Conservation (phyloP, 2,329 filamentous ascomycete genomes). For the Phialophora verrucosa region DNA sequence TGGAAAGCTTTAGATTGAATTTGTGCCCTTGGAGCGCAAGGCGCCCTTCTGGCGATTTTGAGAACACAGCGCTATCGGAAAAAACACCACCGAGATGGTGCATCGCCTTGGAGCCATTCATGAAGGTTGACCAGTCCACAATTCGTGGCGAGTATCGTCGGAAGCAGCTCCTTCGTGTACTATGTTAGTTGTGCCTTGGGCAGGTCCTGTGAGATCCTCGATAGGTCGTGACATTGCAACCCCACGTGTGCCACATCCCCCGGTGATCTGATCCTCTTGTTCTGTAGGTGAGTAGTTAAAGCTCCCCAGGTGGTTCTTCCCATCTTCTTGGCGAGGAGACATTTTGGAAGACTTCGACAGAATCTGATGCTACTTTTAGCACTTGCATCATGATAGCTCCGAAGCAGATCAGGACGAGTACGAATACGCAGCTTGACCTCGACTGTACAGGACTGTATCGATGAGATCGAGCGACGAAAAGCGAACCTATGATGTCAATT, state of each 20-base stretch:
- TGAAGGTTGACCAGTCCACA: background rate
- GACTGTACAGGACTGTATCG: background rate
- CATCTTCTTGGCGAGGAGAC: background rate
- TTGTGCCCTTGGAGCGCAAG: background rate
- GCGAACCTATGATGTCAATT: background rate
- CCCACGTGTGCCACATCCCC: background rate
- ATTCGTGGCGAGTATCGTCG: background rate
- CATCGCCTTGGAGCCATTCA: background rate
- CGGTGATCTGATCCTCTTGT: background rate
- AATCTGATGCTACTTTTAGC: background rate
- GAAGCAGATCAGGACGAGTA: background rate
- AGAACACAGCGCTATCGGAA: background rate
- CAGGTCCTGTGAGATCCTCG: background rate
- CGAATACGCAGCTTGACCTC: constrained; percentile 3
- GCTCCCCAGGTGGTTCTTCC: background rate
- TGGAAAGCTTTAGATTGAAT: background rate
- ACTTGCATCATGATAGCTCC: background rate
- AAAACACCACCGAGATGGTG: background rate
- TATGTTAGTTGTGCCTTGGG: background rate
- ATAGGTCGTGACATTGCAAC: background rate
- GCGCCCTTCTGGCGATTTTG: background rate
- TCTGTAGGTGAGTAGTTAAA: background rate
- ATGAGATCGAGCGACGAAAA: background rate
- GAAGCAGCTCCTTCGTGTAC: background rate
- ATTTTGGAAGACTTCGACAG: background rate